Conservation (phyloP, 2,329 filamentous ascomycete genomes). For the Cadophora sp. region DNA sequence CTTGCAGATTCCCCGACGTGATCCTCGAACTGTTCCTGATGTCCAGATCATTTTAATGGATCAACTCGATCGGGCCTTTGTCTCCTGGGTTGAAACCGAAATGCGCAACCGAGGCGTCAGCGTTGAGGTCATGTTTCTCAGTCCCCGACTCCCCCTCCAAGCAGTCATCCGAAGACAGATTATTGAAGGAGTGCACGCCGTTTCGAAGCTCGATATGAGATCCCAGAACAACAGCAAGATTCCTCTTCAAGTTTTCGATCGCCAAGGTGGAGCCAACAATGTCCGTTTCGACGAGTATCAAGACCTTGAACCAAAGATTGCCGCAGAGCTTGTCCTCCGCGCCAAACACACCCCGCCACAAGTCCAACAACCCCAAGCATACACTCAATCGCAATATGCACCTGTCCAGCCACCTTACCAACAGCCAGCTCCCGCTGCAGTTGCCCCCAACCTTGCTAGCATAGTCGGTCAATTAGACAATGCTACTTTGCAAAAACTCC, state of each 20-base stretch:
- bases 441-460: conserved; percentile 62
- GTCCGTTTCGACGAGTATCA: conserved; percentile 89
- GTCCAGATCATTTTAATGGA: conserved; percentile 87
- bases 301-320: conserved; percentile 78
- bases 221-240: conserved; percentile 77
- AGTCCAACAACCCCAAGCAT: conserved; percentile 42
- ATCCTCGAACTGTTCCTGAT: conserved; percentile 80
- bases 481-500: conserved; percentile 71
- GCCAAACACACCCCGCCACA: conserved; percentile 60
- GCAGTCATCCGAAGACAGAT: conserved; percentile 86
- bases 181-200: conserved; percentile 85
- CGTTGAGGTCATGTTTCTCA: conserved; percentile 81
- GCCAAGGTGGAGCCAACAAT: conserved; percentile 74
- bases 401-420: conserved; percentile 42
- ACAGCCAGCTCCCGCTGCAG: conserved; percentile 48
- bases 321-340: conserved; percentile 80
- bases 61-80: conserved; percentile 79
- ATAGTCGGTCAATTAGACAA: conserved; percentile 74
- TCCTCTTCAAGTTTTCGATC: conserved; percentile 84
- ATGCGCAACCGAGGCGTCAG: conserved; percentile 76
- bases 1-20: conserved; percentile 75
- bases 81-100: conserved; percentile 79
- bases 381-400: conserved; percentile 41
- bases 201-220: conserved; percentile 75
- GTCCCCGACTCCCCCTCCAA: conserved; percentile 76